Conservation (phyloP, 1,284 basidiomycete species). For the Boletellus dicymbophilus region DNA sequence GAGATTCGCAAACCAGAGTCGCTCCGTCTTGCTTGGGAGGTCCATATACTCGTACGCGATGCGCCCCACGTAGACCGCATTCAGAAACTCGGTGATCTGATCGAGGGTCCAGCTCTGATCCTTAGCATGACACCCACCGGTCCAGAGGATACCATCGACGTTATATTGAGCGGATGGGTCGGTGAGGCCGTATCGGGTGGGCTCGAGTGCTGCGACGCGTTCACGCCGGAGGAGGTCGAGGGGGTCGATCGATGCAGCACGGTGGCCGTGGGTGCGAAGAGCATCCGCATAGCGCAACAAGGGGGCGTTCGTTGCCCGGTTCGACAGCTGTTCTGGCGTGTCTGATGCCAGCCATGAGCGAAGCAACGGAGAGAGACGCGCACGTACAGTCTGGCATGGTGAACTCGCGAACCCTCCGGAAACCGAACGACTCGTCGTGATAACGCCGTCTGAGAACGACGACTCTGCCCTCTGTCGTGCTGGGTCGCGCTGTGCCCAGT, state of each 20-base stretch:
- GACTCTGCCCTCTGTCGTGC: conserved; percentile 16
- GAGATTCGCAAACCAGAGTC: conserved; percentile 84
- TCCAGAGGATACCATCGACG: conserved; percentile 83
- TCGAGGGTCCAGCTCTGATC: conserved; percentile 63
- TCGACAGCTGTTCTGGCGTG: conserved; percentile 71
- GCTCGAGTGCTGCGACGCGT: conserved; percentile 80
- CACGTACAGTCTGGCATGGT: conserved; percentile 72
- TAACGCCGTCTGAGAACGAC: conserved; percentile 43
- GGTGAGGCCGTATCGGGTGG: conserved; percentile 73
- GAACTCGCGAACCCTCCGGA: conserved; percentile 66
- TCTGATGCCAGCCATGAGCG: conserved; percentile 46
- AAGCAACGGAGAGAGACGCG: background rate
- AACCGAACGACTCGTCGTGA: conserved; percentile 85
- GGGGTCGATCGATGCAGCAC: conserved; percentile 84
- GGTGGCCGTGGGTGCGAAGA: conserved; percentile 77
- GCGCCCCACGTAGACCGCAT: conserved; percentile 74
- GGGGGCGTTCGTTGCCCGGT: conserved; percentile 74
- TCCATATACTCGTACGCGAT: conserved; percentile 94
- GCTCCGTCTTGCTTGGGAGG: conserved; percentile 76
- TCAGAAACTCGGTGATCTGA: conserved; percentile 71
- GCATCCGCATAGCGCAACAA: conserved; percentile 88
- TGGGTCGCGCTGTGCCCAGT: background rate
- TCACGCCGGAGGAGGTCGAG: conserved; percentile 85
- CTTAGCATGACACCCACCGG: conserved; percentile 43
- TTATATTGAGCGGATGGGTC: conserved; percentile 60